These are phyloP conservation scores for Neurospora sp. DNA, from an alignment of 495 filamentous ascomycete genomes.

Conservation along the genomic window DNA sequence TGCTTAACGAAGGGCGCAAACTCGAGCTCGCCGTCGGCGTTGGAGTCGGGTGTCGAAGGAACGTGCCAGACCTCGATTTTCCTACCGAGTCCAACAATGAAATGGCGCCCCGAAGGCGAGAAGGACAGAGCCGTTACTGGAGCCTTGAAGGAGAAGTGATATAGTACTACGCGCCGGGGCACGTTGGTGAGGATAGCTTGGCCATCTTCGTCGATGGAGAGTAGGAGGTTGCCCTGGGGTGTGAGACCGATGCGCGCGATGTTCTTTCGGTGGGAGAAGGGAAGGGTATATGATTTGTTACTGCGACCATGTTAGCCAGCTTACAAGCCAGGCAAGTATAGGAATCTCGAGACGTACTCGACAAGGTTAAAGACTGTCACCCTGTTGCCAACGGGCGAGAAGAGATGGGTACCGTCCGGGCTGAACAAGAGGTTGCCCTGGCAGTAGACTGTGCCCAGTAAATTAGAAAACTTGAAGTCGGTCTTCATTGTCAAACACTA, in stretches of 20 bases:
- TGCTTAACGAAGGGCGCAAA: conserved; percentile 92
- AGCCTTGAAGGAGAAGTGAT: conserved; percentile 90
- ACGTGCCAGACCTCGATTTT: conserved; percentile 93
- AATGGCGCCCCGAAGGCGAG: conserved; percentile 82
- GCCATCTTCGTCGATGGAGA: conserved; percentile 90
- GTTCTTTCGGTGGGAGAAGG: conserved; percentile 89
- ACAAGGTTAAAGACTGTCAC: conserved; percentile 93
- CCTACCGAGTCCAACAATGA: conserved; percentile 75
- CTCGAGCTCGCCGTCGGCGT: conserved; percentile 71
- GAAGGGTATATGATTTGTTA: conserved; percentile 92
- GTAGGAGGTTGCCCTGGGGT: conserved; percentile 79
- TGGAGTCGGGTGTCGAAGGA: conserved; percentile 70
- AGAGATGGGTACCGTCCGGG: conserved; percentile 87
- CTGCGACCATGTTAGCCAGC: conserved; percentile 36
- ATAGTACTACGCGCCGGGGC: conserved; percentile 69
- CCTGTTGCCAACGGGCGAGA: conserved; percentile 94
- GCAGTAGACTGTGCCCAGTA: conserved; percentile 94
- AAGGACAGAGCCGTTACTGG: conserved; percentile 77
- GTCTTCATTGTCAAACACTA: conserved; percentile 69
- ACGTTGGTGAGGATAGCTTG: conserved; percentile 87
- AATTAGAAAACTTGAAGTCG: conserved; percentile 93
- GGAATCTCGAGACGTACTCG: conserved; percentile 50
- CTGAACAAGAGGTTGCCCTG: conserved; percentile 95
- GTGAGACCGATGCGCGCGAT: conserved; percentile 79
- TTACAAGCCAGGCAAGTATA: conserved; percentile 4